phyloP scores from a whole-genome alignment of 2,329 filamentous ascomycete genomes.

The Paracoccidioides lutzii region DNA sequence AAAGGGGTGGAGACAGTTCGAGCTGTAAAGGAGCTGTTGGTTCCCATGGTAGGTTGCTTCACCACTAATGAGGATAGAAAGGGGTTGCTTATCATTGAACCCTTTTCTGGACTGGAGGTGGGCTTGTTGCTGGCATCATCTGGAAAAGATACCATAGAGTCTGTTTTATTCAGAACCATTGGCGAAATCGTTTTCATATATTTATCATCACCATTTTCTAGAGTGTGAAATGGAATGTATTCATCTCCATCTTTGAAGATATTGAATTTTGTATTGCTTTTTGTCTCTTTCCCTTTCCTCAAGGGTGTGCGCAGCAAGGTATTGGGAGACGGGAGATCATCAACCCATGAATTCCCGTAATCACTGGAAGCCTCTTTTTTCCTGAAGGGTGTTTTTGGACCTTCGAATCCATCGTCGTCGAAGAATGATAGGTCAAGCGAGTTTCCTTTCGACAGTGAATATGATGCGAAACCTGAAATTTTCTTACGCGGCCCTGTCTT shows the following conservation, averaged over 20 bases:
- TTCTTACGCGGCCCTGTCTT: not conserved
- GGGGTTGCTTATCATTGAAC: not conserved
- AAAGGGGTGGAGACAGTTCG: not conserved
- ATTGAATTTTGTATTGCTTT: not conserved
- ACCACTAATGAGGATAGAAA: not conserved
- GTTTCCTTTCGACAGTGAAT: not conserved
- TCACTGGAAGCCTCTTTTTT: constrained; percentile 20
- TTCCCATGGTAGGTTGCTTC: not conserved
- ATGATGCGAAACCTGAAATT: not conserved
- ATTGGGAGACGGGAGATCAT: constrained; percentile 28
- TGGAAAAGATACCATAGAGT: not conserved
- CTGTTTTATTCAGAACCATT: not conserved
- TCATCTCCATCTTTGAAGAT: not conserved
- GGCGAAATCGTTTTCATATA: not conserved
- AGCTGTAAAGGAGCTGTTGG: not conserved
- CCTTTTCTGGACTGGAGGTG: not conserved
- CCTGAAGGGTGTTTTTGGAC: not conserved
- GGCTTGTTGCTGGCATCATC: not conserved
- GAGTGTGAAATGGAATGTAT: not conserved
- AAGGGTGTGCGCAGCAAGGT: constrained; percentile 13
- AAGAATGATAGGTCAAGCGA: constrained; percentile 12
- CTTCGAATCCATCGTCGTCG: not conserved
- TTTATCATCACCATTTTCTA: not conserved
- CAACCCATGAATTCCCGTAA: constrained; percentile 21
- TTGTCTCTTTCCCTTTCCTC: not conserved